Percentiles rank a stretch among this genome's conserved stretches.
Evolutionary conservation across 1,284 basidiomycete species (phyloP).

Genomic region (Apiotrichum sp.): DNA sequence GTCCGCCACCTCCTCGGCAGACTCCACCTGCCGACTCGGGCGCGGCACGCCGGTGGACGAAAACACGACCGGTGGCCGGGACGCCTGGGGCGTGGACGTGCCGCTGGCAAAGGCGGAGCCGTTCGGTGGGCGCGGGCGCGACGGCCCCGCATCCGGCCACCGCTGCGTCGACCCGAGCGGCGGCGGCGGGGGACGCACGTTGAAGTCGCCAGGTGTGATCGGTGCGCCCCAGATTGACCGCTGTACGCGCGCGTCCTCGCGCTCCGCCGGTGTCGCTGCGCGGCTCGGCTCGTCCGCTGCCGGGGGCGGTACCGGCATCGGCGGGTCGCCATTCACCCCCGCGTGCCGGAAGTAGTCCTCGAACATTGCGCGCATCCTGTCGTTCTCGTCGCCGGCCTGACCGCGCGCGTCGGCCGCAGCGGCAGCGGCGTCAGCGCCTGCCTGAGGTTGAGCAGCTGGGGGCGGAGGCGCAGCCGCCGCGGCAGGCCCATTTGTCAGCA

Average conservation of each 20-base stretch:
- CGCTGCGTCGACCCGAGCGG: constrained; percentile 28
- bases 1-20: not conserved
- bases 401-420: constrained; percentile 51
- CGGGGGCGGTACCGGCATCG: constrained; percentile 11
- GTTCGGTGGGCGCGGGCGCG: not conserved
- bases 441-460: constrained; percentile 10
- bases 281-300: not conserved
- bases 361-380: constrained; percentile 25
- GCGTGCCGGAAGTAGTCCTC: constrained; percentile 37
- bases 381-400: constrained; percentile 1
- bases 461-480: not conserved
- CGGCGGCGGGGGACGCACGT: constrained; percentile 9
- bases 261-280: constrained; percentile 1
- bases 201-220: constrained; percentile 35
- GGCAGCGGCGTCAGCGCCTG: constrained; percentile 53
- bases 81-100: constrained; percentile 31
- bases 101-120: constrained; percentile 15
- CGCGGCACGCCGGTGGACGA: constrained; percentile 13
- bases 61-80: constrained; percentile 36
- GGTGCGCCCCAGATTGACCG: constrained; percentile 42
- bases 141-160: not conserved
- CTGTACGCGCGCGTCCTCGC: constrained; percentile 26
- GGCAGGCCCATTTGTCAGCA: constrained; percentile 52
- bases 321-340: constrained; percentile 20
- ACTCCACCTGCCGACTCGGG: not conserved